Conservation (phyloP, 495 filamentous ascomycete genomes). For the Clavariopsis aquatica region DNA sequence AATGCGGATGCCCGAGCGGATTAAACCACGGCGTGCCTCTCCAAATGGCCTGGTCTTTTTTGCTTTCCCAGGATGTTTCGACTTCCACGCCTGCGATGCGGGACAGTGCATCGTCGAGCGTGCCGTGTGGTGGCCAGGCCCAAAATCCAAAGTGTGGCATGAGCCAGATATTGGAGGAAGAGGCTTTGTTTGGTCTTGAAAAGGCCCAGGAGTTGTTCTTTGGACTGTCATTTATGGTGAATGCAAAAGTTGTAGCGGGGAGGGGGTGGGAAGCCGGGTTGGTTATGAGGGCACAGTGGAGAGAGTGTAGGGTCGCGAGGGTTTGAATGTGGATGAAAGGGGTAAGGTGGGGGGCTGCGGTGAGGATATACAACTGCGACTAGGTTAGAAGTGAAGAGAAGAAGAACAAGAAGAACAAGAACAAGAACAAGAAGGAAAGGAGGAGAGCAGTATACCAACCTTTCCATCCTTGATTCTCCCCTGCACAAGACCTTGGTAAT, state of each 20-base stretch:
- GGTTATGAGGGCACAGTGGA: conserved; percentile 54
- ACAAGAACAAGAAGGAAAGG: background rate
- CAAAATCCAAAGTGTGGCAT: conserved; percentile 81
- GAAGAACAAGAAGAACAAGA: background rate
- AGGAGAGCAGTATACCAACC: background rate
- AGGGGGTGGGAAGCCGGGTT: conserved; percentile 51
- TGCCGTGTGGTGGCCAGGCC: conserved; percentile 63
- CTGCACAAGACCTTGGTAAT: conserved; percentile 21
- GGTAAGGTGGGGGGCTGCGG: conserved; percentile 31
- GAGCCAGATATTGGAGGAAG: conserved; percentile 59
- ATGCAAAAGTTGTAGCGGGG: conserved; percentile 64
- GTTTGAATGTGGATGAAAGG: conserved; percentile 47
- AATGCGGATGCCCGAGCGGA: conserved; percentile 31
- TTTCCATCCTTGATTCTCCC: conserved; percentile 14
- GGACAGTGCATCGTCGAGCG: conserved; percentile 53
- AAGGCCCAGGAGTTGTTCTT: conserved; percentile 55
- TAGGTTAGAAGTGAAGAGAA: background rate
- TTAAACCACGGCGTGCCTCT: conserved; percentile 52
- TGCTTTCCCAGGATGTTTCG: conserved; percentile 46
- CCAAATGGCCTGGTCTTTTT: conserved; percentile 68
- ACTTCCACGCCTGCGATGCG: conserved; percentile 45
- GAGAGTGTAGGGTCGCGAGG: conserved; percentile 42
- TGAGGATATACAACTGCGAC: conserved; percentile 39
- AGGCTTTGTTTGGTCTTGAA: conserved; percentile 43
- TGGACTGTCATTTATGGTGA: conserved; percentile 55